phyloP scores from a whole-genome alignment of 2,329 filamentous ascomycete genomes.

The Cryphonectria carpinicola region DNA sequence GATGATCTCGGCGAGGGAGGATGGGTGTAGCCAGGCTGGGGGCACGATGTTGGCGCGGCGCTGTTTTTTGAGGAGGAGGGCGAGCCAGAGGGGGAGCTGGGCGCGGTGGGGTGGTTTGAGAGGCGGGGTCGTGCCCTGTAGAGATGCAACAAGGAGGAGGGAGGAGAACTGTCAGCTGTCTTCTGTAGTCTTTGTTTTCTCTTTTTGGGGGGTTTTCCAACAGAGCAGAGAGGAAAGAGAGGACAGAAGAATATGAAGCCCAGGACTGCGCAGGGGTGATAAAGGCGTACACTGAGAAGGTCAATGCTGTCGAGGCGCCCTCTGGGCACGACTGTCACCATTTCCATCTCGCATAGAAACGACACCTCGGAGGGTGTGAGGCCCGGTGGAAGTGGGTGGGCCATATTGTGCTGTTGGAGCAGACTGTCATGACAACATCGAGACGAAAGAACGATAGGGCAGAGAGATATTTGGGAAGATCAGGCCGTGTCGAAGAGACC shows the following conservation, averaged over 20 bases:
- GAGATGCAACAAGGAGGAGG: background rate
- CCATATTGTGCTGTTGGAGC: conserved; percentile 44
- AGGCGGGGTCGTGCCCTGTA: conserved; percentile 75
- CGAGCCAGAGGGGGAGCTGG: conserved; percentile 88
- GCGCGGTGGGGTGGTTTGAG: conserved; percentile 82
- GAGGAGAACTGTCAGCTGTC: conserved; percentile 11
- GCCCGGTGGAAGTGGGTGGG: conserved; percentile 53
- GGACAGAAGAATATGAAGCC: background rate
- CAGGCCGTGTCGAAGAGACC: background rate
- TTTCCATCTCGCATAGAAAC: conserved; percentile 97
- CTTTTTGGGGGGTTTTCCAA: no score
- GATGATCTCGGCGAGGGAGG: conserved; percentile 77
- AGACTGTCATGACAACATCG: conserved; percentile 29
- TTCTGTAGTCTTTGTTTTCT: background rate
- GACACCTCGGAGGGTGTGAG: conserved; percentile 86
- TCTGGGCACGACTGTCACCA: conserved; percentile 88
- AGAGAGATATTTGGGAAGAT: background rate
- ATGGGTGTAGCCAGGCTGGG: conserved; percentile 82
- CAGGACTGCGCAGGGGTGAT: conserved; percentile 8
- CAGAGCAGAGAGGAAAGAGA: background rate
- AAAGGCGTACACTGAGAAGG: conserved; percentile 77
- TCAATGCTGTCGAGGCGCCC: conserved; percentile 86
- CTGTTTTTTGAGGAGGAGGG: conserved; percentile 91
- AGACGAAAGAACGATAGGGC: background rate
- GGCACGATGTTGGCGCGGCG: conserved; percentile 90